phyloP scores from a whole-genome alignment of 805 yeast species.

The Kregervanrija fluxuum region DNA sequence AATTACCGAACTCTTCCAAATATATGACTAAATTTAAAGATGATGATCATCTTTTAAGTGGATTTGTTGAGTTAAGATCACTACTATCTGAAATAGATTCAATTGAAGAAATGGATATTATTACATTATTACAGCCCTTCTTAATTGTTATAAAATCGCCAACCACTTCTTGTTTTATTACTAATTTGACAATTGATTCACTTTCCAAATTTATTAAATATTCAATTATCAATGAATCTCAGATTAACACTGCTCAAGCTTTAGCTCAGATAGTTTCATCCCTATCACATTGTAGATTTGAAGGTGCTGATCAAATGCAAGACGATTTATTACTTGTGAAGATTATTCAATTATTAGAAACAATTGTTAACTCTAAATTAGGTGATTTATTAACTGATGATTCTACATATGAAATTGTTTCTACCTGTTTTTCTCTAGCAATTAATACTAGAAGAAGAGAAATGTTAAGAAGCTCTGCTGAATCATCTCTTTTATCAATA shows the following conservation, averaged over 20 bases:
- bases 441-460: constrained; percentile 90
- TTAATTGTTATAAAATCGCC: constrained; percentile 76
- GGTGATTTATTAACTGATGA: constrained; percentile 71
- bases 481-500: constrained; percentile 64
- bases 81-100: constrained; percentile 51
- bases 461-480: constrained; percentile 82
- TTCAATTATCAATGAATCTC: constrained; percentile 49
- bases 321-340: constrained; percentile 88
- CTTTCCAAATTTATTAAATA: constrained; percentile 67
- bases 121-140: constrained; percentile 80
- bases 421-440: constrained; percentile 85
- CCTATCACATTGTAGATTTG: constrained; percentile 89
- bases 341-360: constrained; percentile 69
- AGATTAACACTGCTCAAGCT: constrained; percentile 49
- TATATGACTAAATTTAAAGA: constrained; percentile 26
- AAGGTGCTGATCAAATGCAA: constrained; percentile 85
- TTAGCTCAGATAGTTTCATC: constrained; percentile 64
- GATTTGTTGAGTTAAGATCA: constrained; percentile 71
- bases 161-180: constrained; percentile 77
- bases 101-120: constrained; percentile 54
- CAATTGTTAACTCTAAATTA: constrained; percentile 54
- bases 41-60: constrained; percentile 57
- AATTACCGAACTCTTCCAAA: constrained; percentile 20
- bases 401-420: constrained; percentile 79
- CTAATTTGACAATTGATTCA: constrained; percentile 72